These are phyloP conservation scores for Arxiozyma slooffiae DNA, from an alignment of 1,139 yeast genomes.

Conservation along the genomic window DNA sequence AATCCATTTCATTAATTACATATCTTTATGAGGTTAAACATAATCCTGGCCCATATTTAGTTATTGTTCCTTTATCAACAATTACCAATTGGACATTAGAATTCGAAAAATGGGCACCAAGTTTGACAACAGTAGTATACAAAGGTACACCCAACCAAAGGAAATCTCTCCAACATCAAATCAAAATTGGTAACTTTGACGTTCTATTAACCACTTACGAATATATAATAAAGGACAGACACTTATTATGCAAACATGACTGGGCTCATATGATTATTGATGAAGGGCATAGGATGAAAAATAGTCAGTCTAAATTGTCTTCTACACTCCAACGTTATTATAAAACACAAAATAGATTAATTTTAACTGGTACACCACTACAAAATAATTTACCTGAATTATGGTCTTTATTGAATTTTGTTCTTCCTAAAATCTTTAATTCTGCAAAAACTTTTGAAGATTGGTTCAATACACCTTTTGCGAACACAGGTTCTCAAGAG, in stretches of 20 bases:
- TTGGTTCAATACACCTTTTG: slow-evolving; percentile 82
- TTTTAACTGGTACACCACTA: slow-evolving; percentile 80
- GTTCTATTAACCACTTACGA: slow-evolving; percentile 72
- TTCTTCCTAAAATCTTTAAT: slow-evolving; percentile 69
- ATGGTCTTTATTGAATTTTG: slow-evolving; percentile 55
- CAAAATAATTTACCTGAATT: slow-evolving; percentile 77
- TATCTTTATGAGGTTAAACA: slow-evolving; percentile 62
- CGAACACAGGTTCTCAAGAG: slow-evolving; percentile 73
- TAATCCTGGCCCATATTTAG: slow-evolving; percentile 61
- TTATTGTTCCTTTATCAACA: slow-evolving; percentile 76
- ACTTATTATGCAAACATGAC: slow-evolving; percentile 52
- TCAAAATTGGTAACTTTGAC: slow-evolving; percentile 60
- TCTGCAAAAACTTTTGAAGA: slow-evolving; percentile 78
- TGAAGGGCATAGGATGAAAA: slow-evolving; percentile 86
- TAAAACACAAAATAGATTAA: slow-evolving; percentile 65
- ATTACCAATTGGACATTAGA: slow-evolving; percentile 79
- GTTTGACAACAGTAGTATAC: slow-evolving; percentile 55
- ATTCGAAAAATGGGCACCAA: slow-evolving; percentile 83
- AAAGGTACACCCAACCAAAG: slow-evolving; percentile 69
- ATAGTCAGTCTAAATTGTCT: slow-evolving; percentile 67
- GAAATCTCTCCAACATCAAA: slow-evolving; percentile 51
- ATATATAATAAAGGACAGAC: slow-evolving; percentile 65
- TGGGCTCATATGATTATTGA: slow-evolving; percentile 87
- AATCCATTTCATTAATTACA: slow-evolving; percentile 67
- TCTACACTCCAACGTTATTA: slow-evolving; percentile 59